Evolutionary conservation across 768 basidiomycete genomes (phyloP), one percentile per base, ranked within the genome.

Genomic region (Cubamyces lactineus): DNA sequence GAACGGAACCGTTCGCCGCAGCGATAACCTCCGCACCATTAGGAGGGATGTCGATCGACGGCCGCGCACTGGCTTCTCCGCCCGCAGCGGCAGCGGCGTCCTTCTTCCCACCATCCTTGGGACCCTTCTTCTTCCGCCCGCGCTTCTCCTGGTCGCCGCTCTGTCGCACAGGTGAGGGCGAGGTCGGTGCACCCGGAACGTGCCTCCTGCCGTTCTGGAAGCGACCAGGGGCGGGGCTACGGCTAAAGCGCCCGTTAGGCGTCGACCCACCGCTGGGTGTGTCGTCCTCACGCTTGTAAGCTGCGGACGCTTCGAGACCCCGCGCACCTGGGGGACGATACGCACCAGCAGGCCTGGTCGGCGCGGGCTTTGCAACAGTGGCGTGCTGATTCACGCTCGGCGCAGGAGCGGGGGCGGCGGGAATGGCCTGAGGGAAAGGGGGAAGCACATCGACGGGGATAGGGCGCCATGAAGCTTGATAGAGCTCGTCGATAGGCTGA

Each of bases 301-400:
- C 91, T 2, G 87, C 81, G 0, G 96, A 94, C 0, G 96, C 95
- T 47, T 90, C 86, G 0, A 91, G 82, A 0, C 96, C 96, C 5
- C 96, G 84, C 0, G 95, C 94, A 12, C 95, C 95, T 12, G 95
- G 96, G 0, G 96, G 96, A 0, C 96, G 83, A 74, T 98, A 98
- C 0, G 96, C 92, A 17, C 93, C 96, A 0, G 89, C 86, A 0
- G 92, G 83, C 67, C 89, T 93, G 13, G 83, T 63, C 4, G 83
- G 74, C 0, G 78, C 75, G 0, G 88, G 78, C 69, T 87, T 91
- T 34, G 82, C 79, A 34, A 77, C 72, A 2, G 81, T 79, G 1
- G 77, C 80, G 19, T 80, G 76, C 26, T 74, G 73, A 61, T 75
- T 74, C 6, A 91, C 88, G 59, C 84, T 86, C 49, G 80, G 74